Conservation (phyloP, 176 grass and related monocot genomes). For the Triticum aestivum region DNA sequence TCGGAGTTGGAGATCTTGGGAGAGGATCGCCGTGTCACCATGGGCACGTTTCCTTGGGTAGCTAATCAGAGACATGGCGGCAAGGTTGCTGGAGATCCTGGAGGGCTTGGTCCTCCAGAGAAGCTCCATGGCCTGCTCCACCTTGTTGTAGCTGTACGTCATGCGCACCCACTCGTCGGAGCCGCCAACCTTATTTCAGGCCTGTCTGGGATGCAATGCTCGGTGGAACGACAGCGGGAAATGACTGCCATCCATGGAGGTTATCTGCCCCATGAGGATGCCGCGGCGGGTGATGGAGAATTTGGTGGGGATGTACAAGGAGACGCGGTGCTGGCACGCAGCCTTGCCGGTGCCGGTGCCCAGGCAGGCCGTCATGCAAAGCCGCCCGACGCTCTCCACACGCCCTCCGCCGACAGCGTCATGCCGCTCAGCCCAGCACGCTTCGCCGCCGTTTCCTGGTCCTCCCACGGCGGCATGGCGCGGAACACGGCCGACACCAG, state of each 20-base stretch:
- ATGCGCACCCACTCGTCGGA: neutral
- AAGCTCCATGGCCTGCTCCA: slow-evolving; percentile 37
- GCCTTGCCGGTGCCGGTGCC: neutral
- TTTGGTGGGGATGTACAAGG: slow-evolving; percentile 39
- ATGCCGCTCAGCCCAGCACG: slow-evolving; percentile 22
- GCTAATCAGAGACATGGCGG: slow-evolving; percentile 34
- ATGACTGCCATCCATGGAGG: slow-evolving; percentile 20
- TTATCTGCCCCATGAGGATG: slow-evolving; percentile 38
- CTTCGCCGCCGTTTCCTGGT: slow-evolving; percentile 6
- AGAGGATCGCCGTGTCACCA: slow-evolving; percentile 15
- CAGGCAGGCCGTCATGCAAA: slow-evolving; percentile 61
- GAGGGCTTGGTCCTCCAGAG: slow-evolving; percentile 30
- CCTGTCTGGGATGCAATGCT: neutral
- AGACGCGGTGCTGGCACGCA: slow-evolving; percentile 41
- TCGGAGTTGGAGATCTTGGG: slow-evolving; percentile 31
- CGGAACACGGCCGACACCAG: slow-evolving; percentile 54
- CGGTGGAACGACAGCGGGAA: neutral
- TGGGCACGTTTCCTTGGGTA: slow-evolving; percentile 31
- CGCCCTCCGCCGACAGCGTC: slow-evolving; percentile 52
- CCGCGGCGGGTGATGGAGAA: slow-evolving; percentile 45
- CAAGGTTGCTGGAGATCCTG: slow-evolving; percentile 17
- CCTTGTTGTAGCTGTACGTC: slow-evolving; percentile 45
- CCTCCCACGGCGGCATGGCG: slow-evolving; percentile 35
- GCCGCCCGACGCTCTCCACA: slow-evolving; percentile 50
- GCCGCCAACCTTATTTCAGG: neutral